phyloP scores from a whole-genome alignment of 2,329 filamentous ascomycete species.

The Pseudogymnoascus sp. region DNA sequence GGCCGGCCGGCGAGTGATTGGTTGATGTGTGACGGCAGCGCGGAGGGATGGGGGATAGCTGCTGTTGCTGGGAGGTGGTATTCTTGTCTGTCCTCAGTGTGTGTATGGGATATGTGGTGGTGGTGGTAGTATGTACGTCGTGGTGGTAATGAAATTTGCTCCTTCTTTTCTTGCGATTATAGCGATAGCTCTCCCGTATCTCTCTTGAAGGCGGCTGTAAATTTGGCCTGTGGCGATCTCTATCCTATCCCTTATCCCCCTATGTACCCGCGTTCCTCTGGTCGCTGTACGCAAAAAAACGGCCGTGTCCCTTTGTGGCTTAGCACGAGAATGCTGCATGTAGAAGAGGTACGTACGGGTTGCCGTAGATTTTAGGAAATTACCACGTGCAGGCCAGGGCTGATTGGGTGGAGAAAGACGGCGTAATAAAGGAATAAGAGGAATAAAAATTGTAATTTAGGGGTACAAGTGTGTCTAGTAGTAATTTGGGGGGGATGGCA shows the following conservation, averaged over 20 bases:
- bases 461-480: neutral
- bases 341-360: neutral
- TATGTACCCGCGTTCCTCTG: neutral
- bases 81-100: neutral
- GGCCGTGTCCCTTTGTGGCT: neutral
- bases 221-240: slow-evolving; percentile 1
- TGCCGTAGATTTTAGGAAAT: neutral
- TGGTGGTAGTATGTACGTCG: neutral
- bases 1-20: neutral
- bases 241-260: neutral
- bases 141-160: too few relatives aligned
- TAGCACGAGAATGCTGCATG: neutral
- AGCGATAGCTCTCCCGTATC: neutral
- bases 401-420: neutral
- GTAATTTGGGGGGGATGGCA: neutral
- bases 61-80: neutral
- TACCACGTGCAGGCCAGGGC: neutral
- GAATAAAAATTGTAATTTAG: neutral
- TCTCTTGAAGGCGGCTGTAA: neutral
- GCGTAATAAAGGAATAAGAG: neutral
- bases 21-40: neutral
- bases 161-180: neutral
- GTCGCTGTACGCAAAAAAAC: neutral
- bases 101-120: neutral
- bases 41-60: neutral